Base-by-base conservation (phyloP, 2,329 filamentous ascomycete species). In the Sclerotinia sclerotiorum region DNA sequence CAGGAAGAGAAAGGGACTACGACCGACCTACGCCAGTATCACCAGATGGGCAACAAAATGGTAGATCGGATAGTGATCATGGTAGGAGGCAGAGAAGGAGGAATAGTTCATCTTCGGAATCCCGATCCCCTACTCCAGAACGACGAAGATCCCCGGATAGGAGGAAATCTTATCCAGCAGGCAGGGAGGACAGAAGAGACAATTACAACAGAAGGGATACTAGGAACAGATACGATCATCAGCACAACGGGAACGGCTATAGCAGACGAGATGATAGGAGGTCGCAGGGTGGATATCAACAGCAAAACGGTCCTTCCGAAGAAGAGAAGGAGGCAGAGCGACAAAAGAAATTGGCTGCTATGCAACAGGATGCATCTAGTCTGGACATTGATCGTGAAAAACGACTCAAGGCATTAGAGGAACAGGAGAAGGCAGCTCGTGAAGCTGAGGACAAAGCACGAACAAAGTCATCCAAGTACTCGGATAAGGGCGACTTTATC, bases 361-460 rank as follows among this genome's bases (percentile, higher is more conserved):
- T 93, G 90, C 89, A 91, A 77, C 84, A 85, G 24, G 89, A 88
- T 39, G 90, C 90, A 5, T 84, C 83, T 1, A 86, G 90, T 15
- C 81, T 96, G 60, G 91, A 94, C 73, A 77, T 82, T n/a, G 88
- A 90, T 73, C 88, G 93, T 44, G 86, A 86, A 72, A 84, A 85
- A 69, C 86, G 92, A 32, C 81, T 96, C 13, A 85, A 87, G 0
- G 87, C 87, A 1, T 80, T 94, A 24, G 88, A 87, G 32, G 85
- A 87, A 71, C 83, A 83, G 70, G 92, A 96, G 73, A 84, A 85
- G 61, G 81, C 81, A 24, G 85, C 88, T 56, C 83, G 84, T 17
- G 88, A 91, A 70, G 85, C 86, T 0, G 92, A 96, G 66, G 87
- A 93, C 42, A 81, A 78, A 70, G 85, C 85, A 29, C 82, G 90